Evolutionary conservation across 2,329 filamentous ascomycete species (phyloP), one percentile per base, ranked within the genome.

Genomic region (Verticillium albo-atrum): DNA sequence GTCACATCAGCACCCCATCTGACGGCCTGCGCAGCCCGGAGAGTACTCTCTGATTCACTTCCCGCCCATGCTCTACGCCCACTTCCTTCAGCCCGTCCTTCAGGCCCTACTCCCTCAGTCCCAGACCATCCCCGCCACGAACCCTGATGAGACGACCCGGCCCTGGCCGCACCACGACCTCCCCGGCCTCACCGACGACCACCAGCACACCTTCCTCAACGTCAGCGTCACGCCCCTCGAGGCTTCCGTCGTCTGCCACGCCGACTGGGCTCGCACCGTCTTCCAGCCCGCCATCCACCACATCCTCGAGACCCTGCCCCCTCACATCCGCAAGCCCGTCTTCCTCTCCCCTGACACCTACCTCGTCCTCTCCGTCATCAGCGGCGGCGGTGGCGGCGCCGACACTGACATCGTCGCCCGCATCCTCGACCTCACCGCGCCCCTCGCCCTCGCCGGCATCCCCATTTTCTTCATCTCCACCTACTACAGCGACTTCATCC

Each of bases 381-480:
- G 91, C 63, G 90, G 93, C 66, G 42, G 42, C 42, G 42, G 42
- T 7, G 42, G 42, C 7, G 42, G 42, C 42, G n/a, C 42, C 42
- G 92, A 93, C 7, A 87, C 97, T 67, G 93, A 97, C 71, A 93
- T 94, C 10, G 93, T 92, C 6, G 92, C 93, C 67, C 86, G 93
- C 59, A 94, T 99, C 6, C 85, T 97, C 67, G 94, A 98, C 70
- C 76, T 99, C 62, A 97, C 93, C 7, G 93, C 89, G 57, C 95
- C 94, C 5, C 81, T 98, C 32, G 94, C 95, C 28, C 82, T 97
- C 71, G 94, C 94, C 55, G 91, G 92, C 67, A 95, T 98, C 57
- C 91, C 94, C 57, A 96, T 99, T 70, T 97, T 98, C 80, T 98
- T 98, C 82, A 96, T 97, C 72, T 97, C 94, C 3, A 97, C 92